Percentiles rank a stretch among this genome's conserved stretches.
These are phyloP conservation scores for Sarocladiaceae sp. DNA, from an alignment of 2,329 filamentous ascomycete genomes.

Conservation along the genomic window DNA sequence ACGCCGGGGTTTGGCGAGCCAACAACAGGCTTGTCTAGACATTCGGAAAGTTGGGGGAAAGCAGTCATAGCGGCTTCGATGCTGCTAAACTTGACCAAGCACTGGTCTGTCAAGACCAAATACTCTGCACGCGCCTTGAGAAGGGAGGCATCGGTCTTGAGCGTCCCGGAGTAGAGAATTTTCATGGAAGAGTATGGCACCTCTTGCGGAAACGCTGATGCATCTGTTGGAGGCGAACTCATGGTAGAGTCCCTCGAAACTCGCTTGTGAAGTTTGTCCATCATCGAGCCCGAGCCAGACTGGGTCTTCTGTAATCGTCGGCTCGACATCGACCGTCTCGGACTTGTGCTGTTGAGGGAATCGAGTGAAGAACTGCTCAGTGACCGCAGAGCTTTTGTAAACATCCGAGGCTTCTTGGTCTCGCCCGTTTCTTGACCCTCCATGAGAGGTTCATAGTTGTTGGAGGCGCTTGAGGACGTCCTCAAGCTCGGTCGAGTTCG, in stretches of 20 bases:
- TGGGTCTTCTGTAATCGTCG: conserved; percentile 31
- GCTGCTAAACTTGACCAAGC: conserved; percentile 44
- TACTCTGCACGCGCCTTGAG: conserved; percentile 44
- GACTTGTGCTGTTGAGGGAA: conserved; percentile 24
- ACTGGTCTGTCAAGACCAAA: conserved; percentile 44
- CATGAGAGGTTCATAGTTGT: conserved; percentile 15
- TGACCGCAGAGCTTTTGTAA: conserved; percentile 31
- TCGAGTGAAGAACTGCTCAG: conserved; percentile 35
- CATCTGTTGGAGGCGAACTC: conserved; percentile 23
- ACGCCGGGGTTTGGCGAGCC: conserved; percentile 18
- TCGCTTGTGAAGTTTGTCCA: conserved; percentile 34
- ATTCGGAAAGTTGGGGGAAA: conserved; percentile 37
- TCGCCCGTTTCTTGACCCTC: conserved; percentile 20
- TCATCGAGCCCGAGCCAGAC: conserved; percentile 33
- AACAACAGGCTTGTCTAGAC: conserved; percentile 12
- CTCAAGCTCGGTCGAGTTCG: conserved; percentile 24
- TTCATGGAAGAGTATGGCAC: conserved; percentile 30
- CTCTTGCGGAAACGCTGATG: conserved; percentile 22
- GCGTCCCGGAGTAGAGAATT: conserved; percentile 36
- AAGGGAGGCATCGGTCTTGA: conserved; percentile 44
- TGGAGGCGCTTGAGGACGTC: conserved; percentile 16
- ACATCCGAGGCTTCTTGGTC: conserved; percentile 28
- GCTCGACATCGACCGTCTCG: conserved; percentile 24
- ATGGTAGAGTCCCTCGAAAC: conserved; percentile 30
- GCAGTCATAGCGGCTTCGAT: conserved; percentile 39